These are phyloP conservation scores for Phytopythium aichiense DNA, from an alignment of 352 stramenopile genomes.

Conservation along the genomic window DNA sequence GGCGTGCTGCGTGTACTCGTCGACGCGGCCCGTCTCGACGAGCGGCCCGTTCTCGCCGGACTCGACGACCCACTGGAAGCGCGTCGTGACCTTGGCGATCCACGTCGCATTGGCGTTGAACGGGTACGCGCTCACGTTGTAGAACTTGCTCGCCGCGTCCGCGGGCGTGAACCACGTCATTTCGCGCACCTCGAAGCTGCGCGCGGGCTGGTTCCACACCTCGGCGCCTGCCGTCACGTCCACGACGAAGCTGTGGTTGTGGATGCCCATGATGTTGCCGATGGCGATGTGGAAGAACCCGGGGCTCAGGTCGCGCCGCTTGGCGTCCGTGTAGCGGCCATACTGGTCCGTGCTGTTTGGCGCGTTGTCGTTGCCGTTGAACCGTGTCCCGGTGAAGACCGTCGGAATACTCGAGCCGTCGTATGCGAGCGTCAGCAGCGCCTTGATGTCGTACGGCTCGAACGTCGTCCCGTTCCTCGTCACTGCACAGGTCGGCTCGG, in stretches of 20 bases:
- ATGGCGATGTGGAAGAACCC: constrained; percentile 55
- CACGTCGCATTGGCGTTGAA: constrained; percentile 59
- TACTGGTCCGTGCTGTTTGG: constrained; percentile 42
- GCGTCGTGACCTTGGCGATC: constrained; percentile 48
- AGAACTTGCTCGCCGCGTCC: constrained; percentile 37
- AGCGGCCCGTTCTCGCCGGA: constrained; percentile 46
- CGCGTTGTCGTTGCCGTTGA: constrained; percentile 39
- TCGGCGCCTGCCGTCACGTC: constrained; percentile 50
- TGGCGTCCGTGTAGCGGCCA: constrained; percentile 35
- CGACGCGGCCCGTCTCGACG: constrained; percentile 33
- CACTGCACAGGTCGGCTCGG: constrained; percentile 41
- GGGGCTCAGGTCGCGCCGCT: constrained; percentile 37
- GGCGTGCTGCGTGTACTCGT: constrained; percentile 45
- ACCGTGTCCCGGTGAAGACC: constrained; percentile 51
- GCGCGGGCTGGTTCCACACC: constrained; percentile 63
- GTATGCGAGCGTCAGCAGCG: constrained; percentile 43
- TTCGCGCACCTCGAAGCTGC: constrained; percentile 41
- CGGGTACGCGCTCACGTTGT: constrained; percentile 42
- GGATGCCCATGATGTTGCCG: constrained; percentile 45
- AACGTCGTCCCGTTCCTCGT: constrained; percentile 48
- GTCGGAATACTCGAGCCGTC: constrained; percentile 45
- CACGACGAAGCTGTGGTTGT: constrained; percentile 46
- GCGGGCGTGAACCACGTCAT: constrained; percentile 36
- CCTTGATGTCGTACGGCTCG: constrained; percentile 59
- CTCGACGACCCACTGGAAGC: constrained; percentile 62